Evolutionary conservation across 176 grass and related monocot species (phyloP).

Genomic region (Carex cristatella): DNA sequence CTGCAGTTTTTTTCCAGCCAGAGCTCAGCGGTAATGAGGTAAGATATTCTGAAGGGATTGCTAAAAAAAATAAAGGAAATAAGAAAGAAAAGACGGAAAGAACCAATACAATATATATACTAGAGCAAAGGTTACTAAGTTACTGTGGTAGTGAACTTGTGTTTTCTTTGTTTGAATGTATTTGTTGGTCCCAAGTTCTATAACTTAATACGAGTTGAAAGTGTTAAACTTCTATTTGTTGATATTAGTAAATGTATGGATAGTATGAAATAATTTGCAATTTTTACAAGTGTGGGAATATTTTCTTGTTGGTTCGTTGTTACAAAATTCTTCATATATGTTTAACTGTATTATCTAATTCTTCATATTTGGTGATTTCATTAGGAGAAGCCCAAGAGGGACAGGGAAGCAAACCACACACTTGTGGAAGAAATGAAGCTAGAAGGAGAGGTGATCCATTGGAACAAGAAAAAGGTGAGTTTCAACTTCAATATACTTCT

Average conservation of each 20-base stretch:
- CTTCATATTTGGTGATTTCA: slow-evolving; percentile 26
- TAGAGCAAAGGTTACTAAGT: neutral
- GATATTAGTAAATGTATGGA: neutral
- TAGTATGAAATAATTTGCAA: neutral
- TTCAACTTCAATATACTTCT: slow-evolving; percentile 2
- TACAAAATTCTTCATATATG: slow-evolving; percentile 1
- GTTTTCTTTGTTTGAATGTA: neutral
- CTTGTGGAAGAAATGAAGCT: slow-evolving; percentile 33
- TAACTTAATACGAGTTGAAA: neutral
- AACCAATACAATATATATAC: neutral
- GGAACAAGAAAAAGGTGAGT: slow-evolving; percentile 85
- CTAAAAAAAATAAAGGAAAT: neutral
- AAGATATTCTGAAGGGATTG: neutral
- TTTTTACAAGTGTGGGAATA: neutral
- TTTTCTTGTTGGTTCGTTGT: neutral
- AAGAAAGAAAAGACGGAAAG: neutral
- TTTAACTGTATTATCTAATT: slow-evolving; percentile 22
- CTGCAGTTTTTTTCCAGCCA: slow-evolving; percentile 14
- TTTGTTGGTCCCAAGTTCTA: neutral
- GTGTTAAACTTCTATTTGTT: neutral
- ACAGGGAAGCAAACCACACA: slow-evolving; percentile 30
- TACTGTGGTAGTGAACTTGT: neutral
- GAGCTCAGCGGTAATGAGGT: slow-evolving; percentile 29
- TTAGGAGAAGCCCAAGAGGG: slow-evolving; percentile 29
- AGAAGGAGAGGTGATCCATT: slow-evolving; percentile 53